Conservation (phyloP, 1,284 basidiomycete species). For the Sphaerobolus stellatus region DNA sequence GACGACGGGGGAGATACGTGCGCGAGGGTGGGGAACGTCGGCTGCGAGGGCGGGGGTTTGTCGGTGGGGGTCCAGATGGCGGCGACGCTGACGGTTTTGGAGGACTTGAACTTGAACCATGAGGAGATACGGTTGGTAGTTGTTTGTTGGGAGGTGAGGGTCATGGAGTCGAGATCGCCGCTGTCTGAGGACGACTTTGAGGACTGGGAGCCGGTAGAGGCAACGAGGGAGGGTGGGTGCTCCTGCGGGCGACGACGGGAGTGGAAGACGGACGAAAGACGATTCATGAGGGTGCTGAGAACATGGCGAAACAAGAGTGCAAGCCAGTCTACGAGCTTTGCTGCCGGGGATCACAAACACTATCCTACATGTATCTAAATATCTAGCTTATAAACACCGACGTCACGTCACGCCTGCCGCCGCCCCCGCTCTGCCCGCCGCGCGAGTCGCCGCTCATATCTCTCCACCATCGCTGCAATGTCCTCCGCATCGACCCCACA, state of each 20-base stretch:
- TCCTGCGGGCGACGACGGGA: slow-evolving; percentile 8
- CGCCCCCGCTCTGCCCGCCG: slow-evolving; percentile 44
- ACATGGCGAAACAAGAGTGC: neutral
- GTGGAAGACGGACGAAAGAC: neutral
- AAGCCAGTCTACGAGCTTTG: neutral
- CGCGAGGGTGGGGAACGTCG: slow-evolving; percentile 3
- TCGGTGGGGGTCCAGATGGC: slow-evolving; percentile 18
- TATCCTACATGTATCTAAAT: too few relatives aligned
- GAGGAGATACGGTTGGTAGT: slow-evolving; percentile 17
- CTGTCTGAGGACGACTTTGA: slow-evolving; percentile 63
- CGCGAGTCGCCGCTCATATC: slow-evolving; percentile 57
- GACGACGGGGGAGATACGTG: slow-evolving; percentile 19
- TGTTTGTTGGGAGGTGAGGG: slow-evolving; percentile 7
- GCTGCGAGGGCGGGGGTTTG: slow-evolving; percentile 20
- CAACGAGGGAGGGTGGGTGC: slow-evolving; percentile 12
- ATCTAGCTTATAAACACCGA: too few relatives aligned
- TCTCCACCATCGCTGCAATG: slow-evolving; percentile 52
- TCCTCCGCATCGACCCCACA: slow-evolving; percentile 51
- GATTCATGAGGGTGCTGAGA: neutral
- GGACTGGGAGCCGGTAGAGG: slow-evolving; percentile 44
- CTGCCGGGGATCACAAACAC: neutral
- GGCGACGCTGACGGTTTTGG: slow-evolving; percentile 22
- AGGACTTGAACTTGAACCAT: slow-evolving; percentile 15
- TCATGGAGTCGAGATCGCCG: slow-evolving; percentile 37
- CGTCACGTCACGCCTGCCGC: too few relatives aligned